Base-by-base conservation (phyloP, 2,329 filamentous ascomycete genomes). In the Stagonosporopsis chrysanthemi region DNA sequence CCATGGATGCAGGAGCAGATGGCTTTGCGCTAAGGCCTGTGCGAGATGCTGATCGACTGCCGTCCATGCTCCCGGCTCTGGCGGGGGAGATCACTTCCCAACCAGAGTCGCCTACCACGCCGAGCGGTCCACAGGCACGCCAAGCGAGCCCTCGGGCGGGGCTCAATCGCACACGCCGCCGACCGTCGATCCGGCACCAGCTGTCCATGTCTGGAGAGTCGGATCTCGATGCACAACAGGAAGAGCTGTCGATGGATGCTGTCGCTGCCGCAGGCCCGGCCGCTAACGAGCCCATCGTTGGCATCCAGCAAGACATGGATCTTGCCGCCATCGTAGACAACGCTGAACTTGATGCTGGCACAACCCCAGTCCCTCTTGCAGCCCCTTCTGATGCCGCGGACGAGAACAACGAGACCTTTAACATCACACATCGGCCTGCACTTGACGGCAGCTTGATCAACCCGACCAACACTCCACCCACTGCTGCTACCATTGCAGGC, bases 111-210 rank as follows among this genome's bases (percentile, higher is more conserved):
- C 73, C 75, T 46, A 75, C 87, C 24, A 78, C 82, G 46, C 78
- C 68, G 39, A 74, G 69, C 53, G 74, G 70, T 53, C 71, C 66
- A 52, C 65, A 60, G 33, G 68, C 58, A 33, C 70, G 66, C 40
- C 74, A 72, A 55, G 72, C 68, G 28, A 80, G 76, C 56, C 76
- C 77, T 24, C 70, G 75, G 55, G 69, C 74, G 40, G 83, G 82
- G 2, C 81, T 84, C 2, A 79, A 81, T 4, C 78, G 79, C 41
- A 80, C 85, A 17, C 84, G 89, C 48, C 84, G 91, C 68, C 86
- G 93, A 33, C 92, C 92, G 31, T 92, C 92, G 0, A 95, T 97
- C 66, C 87, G 92, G 56, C 94, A 97, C 70, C 92, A 97, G 71
- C 86, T 90, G 61, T 97, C 94, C 17, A 84, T 84, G 46, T 95